Evolutionary conservation across 1,284 basidiomycete genomes (phyloP), one percentile per base, ranked within the genome.

Genomic region (Cystobasidium pallidum): DNA sequence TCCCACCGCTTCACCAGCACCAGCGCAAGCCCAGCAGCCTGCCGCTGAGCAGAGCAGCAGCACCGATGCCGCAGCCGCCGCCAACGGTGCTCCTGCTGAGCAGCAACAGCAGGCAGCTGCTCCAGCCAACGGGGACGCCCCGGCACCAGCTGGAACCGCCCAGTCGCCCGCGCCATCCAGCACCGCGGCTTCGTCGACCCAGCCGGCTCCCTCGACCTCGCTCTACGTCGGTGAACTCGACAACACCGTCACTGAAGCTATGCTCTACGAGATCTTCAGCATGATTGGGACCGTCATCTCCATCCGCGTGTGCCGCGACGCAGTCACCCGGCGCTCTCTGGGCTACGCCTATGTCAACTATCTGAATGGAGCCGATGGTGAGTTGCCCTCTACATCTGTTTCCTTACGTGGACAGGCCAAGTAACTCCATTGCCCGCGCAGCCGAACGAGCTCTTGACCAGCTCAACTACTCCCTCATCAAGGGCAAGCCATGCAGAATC

Each of bases 281-380:
- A 96, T 99, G 92, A 93, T 99, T 83, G 96, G 96, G 73, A 94
- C 95, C 72, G 96, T 99, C 76, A 94, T 94, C 74, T 94, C 92
- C 83, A 99, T 99, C 82, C 94, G 95, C 84, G 96, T 99, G 80
- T 99, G 96, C 84, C 94, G 96, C 82, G 96, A 99, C 84, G 95
- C 96, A 77, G 95, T 99, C 78, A 99, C 96, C 76, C 92, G 96
- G 84, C 94, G 96, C 80, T 99, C 96, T 73, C 90, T 99, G 81
- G 96, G 96, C 75, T 99, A 99, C 85, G 96, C 96, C 75, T 99
- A 99, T 83, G 95, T 99, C 82, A 99, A 99, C 86, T 99, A 96
- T 83, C 87, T 99, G 82, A 98, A 98, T 82, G 86, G 93, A 43
- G 86, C 84, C 72, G 96, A 99, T 86, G 96, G 95, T 88, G 77